A percentile compares a stretch with the other conserved stretches of the same genome.
Conservation (phyloP, 2,329 filamentous ascomycete species). For the Verticillium nonalfalfae region DNA sequence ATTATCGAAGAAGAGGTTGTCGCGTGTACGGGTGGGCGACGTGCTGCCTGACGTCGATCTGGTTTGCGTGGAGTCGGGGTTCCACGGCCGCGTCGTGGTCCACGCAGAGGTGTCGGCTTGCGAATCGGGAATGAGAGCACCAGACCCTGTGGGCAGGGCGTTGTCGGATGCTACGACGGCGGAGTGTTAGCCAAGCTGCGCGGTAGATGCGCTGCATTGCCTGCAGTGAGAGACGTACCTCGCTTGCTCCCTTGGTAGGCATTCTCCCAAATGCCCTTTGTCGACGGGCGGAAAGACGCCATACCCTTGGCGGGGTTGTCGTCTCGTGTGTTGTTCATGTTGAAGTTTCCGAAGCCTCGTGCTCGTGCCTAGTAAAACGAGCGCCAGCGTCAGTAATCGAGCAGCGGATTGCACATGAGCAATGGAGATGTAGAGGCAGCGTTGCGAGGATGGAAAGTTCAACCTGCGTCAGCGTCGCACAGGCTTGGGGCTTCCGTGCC, state of each 20-base stretch:
- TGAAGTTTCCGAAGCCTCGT: constrained; percentile 30
- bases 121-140: constrained; percentile 61
- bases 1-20: constrained; percentile 41
- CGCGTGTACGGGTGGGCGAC: constrained; percentile 52
- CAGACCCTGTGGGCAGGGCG: constrained; percentile 45
- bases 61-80: constrained; percentile 37
- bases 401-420: not conserved
- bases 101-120: constrained; percentile 59
- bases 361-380: constrained; percentile 22
- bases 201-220: not conserved
- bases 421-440: not conserved
- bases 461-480: not conserved
- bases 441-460: not conserved
- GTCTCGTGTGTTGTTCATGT: constrained; percentile 20
- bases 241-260: not conserved
- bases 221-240: not conserved
- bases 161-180: constrained; percentile 14
- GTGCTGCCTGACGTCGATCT: constrained; percentile 43
- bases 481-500: not conserved
- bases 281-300: not conserved
- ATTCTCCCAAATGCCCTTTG: not conserved
- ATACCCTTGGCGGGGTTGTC: constrained; percentile 16
- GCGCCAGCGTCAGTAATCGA: constrained; percentile 6
- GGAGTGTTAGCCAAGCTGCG: not conserved
- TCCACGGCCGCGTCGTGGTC: constrained; percentile 48